phyloP scores from a whole-genome alignment of 1,284 basidiomycete species.

The Puccinia horiana region DNA sequence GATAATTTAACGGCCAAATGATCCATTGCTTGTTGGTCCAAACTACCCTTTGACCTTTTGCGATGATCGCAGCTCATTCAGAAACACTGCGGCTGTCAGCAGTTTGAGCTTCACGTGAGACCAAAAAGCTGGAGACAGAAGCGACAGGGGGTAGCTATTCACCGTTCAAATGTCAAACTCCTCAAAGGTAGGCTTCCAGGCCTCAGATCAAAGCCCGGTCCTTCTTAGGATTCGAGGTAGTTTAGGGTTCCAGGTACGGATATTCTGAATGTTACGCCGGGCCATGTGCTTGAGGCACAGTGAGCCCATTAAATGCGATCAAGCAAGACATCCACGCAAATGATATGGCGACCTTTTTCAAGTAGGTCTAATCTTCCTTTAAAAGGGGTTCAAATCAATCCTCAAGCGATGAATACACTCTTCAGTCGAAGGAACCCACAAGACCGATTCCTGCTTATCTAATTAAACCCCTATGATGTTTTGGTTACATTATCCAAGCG shows the following conservation, averaged over 20 bases:
- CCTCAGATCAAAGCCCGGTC: not conserved
- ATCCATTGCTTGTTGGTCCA: too few relatives aligned
- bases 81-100: not conserved
- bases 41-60: too few relatives aligned
- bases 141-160: not conserved
- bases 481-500: not conserved
- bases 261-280: not conserved
- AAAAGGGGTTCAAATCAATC: not conserved
- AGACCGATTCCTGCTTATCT: slow-evolving; percentile 1
- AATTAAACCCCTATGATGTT: not conserved
- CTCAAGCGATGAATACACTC: not conserved
- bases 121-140: not conserved
- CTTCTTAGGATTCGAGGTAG: not conserved
- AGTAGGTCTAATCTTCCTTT: not conserved
- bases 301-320: not conserved
- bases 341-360: not conserved
- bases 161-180: not conserved
- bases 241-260: not conserved
- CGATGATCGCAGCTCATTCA: too few relatives aligned
- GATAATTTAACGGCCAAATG: too few relatives aligned
- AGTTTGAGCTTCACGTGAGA: not conserved
- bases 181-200: not conserved
- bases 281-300: not conserved
- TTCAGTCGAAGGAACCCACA: not conserved
- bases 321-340: not conserved